Base-by-base conservation (phyloP, 2,329 filamentous ascomycete species). In the Microcera coccophila region DNA sequence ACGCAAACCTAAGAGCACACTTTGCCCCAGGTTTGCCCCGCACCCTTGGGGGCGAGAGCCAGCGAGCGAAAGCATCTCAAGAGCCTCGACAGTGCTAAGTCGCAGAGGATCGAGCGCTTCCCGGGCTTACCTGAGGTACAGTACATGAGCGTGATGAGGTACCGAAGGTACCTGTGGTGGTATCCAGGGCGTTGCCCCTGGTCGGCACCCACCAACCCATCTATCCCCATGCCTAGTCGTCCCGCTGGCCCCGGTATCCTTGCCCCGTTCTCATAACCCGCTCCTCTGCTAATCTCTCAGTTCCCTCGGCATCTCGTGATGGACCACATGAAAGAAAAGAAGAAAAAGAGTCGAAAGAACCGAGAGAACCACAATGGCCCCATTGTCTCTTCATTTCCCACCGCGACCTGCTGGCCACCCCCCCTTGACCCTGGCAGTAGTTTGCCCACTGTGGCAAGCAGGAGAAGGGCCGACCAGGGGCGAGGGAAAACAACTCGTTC, bases 1-100 rank as follows among this genome's bases (percentile, higher is more conserved):
- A n/a, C n/a, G n/a, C n/a, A n/a, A 44, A 35, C 8, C 7, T 40
- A 39, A 44, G 19, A 46, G 50, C 42, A 43, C 45, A 50, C 50
- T 48, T 54, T 52, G 47, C 55, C 55, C 56, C 55, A 58, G 56
- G 42, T 59, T 59, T 59, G 54, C 56, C 55, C 53, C 56, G 54
- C 56, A 48, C 47, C 44, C 43, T 42, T 39, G 15, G 18, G 39
- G 42, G 34, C 43, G 39, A 18, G 20, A 18, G n/a, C 18, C 26
- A 14, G 9, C 39, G 17, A 22, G 32, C 39, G 19, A 31, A 15
- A 28, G 20, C 31, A 29, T 35, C 21, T 29, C 28, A 22, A 36
- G 34, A 37, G 44, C 36, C 40, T 39, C 37, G 44, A 32, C 31
- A n/a, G n/a, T n/a, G n/a, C n/a, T n/a, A n/a, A n/a, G n/a, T n/a